phyloP scores from a whole-genome alignment of 1,284 basidiomycete genomes.

The Moniliella sp. region DNA sequence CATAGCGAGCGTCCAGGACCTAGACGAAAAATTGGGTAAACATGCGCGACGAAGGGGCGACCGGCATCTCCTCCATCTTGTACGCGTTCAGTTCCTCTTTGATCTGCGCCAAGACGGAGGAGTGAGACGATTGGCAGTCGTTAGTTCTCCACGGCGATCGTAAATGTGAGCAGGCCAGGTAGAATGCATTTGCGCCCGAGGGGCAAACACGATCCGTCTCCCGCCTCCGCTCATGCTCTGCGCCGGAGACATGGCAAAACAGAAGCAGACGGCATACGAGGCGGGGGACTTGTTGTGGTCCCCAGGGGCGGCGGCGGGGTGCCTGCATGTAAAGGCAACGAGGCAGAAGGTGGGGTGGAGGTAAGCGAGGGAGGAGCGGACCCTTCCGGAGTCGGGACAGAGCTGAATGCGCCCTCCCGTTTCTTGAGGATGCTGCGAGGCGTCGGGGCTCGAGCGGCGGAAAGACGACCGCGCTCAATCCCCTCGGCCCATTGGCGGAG shows the following conservation, averaged over 20 bases:
- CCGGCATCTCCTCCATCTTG: slow-evolving; percentile 96
- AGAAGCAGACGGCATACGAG: too few species aligned
- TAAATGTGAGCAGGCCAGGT: slow-evolving; percentile 78
- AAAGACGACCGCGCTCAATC: slow-evolving; percentile 46
- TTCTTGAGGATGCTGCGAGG: slow-evolving; percentile 65
- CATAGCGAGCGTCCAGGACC: too few species aligned
- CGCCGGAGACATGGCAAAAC: too few species aligned
- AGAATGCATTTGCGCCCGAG: slow-evolving; percentile 75
- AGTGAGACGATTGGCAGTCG: slow-evolving; percentile 85
- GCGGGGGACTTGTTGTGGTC: too few species aligned
- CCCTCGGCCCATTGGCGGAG: slow-evolving; percentile 40
- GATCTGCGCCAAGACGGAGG: slow-evolving; percentile 76
- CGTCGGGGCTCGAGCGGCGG: slow-evolving; percentile 46
- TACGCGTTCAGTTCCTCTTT: too few species aligned
- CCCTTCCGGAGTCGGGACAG: too few species aligned
- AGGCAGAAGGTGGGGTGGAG: too few species aligned
- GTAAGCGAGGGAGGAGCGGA: too few species aligned
- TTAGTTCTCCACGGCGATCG: slow-evolving; percentile 78
- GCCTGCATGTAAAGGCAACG: too few species aligned
- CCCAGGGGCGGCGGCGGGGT: too few species aligned
- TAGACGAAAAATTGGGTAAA: slow-evolving; percentile 30
- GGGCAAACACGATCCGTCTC: slow-evolving; percentile 61
- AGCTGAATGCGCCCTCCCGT: too few species aligned
- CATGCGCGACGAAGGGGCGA: slow-evolving; percentile 41
- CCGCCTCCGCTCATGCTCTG: too few species aligned